phyloP scores from a whole-genome alignment of 1,284 basidiomycete species.

The Agroathelia rolfsii region DNA sequence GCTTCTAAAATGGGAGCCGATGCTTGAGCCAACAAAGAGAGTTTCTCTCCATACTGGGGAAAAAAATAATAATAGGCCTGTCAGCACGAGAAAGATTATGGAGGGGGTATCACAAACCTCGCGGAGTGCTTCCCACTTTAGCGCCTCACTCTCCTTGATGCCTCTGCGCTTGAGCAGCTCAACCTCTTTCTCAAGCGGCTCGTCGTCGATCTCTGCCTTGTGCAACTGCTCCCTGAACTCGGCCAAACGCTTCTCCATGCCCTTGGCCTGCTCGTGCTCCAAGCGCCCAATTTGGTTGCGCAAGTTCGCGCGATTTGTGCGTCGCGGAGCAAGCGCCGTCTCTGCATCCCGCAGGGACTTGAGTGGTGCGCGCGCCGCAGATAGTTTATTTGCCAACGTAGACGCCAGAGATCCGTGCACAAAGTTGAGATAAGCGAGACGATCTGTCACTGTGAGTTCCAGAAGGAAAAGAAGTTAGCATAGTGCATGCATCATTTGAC shows the following conservation, averaged over 20 bases:
- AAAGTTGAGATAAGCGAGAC: conserved; percentile 70
- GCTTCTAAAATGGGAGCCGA: conserved; percentile 46
- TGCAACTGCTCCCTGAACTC: conserved; percentile 57
- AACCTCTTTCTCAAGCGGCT: conserved; percentile 53
- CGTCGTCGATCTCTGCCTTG: conserved; percentile 55
- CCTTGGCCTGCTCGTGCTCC: conserved; percentile 53
- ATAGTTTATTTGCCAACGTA: conserved; percentile 48
- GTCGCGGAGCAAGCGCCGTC: conserved; percentile 43
- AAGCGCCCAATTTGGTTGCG: conserved; percentile 52
- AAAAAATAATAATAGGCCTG: conserved; percentile 7
- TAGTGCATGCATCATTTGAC: too few species aligned
- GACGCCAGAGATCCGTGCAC: conserved; percentile 55
- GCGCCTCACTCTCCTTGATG: conserved; percentile 55
- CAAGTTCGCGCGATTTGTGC: conserved; percentile 45
- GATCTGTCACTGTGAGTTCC: conserved; percentile 49
- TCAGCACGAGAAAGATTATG: conserved; percentile 3
- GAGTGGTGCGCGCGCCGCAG: conserved; percentile 50
- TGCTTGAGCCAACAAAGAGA: conserved; percentile 62
- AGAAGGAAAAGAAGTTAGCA: conserved; percentile 8
- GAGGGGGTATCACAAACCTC: conserved; percentile 39
- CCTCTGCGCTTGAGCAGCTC: conserved; percentile 65
- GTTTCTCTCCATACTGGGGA: conserved; percentile 63
- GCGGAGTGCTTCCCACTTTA: conserved; percentile 68
- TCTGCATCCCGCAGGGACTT: conserved; percentile 68
- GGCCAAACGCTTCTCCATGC: conserved; percentile 47